These are phyloP conservation scores for Erythrobasidium yunnanense DNA, from an alignment of 768 basidiomycete genomes.

Conservation along the genomic window DNA sequence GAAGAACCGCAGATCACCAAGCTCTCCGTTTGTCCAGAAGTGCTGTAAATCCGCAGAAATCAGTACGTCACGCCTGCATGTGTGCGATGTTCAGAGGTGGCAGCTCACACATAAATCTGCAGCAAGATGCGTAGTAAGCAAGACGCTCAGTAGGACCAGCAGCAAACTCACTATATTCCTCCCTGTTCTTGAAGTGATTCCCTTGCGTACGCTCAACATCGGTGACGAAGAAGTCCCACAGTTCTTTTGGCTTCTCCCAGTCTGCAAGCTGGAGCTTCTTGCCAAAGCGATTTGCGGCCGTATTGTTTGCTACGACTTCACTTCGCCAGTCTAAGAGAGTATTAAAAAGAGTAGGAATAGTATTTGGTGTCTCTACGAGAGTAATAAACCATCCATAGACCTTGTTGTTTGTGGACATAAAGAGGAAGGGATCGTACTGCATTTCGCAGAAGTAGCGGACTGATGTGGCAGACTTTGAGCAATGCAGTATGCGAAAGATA, in stretches of 20 bases:
- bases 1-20: conserved; percentile 75
- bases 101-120: background rate
- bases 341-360: conserved; percentile 12
- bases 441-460: conserved; percentile 61
- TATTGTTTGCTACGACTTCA: background rate
- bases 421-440: conserved; percentile 55
- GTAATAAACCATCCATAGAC: conserved; percentile 76
- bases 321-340: conserved; percentile 1
- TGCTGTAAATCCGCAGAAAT: conserved; percentile 3
- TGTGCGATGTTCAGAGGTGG: no score
- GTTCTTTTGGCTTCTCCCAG: background rate
- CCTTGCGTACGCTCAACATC: background rate
- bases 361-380: conserved; percentile 48
- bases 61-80: background rate
- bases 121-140: background rate
- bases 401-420: conserved; percentile 72
- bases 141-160: background rate
- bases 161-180: conserved; percentile 7
- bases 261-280: background rate
- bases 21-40: conserved; percentile 88
- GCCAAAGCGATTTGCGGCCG: background rate
- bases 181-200: background rate
- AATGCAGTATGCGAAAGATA: background rate
- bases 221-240: conserved; percentile 15
- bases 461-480: background rate